These are phyloP conservation scores for Fusarium continuum DNA, from an alignment of 2,329 filamentous ascomycete genomes.

Conservation along the genomic window DNA sequence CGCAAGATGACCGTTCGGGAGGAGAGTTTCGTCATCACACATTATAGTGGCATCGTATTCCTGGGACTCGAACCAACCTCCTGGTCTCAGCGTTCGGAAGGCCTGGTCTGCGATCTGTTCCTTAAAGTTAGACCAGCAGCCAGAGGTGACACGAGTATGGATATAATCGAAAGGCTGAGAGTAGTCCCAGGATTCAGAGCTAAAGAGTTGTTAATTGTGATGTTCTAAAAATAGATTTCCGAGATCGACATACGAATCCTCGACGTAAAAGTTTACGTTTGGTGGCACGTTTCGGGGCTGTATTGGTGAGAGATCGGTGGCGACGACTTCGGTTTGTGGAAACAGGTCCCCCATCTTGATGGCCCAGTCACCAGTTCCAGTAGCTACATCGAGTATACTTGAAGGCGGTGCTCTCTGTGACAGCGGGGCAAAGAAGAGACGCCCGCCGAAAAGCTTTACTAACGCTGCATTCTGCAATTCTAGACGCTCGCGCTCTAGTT, in stretches of 20 bases:
- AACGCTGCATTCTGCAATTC: slow-evolving; percentile 52
- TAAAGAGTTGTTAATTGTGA: slow-evolving; percentile 34
- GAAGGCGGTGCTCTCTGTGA: slow-evolving; percentile 48
- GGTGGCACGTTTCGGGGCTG: slow-evolving; percentile 72
- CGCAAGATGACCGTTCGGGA: slow-evolving; percentile 49
- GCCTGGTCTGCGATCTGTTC: slow-evolving; percentile 61
- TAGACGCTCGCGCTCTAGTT: slow-evolving; percentile 53
- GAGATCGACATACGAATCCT: slow-evolving; percentile 61
- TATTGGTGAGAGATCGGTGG: slow-evolving; percentile 74
- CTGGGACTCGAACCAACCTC: slow-evolving; percentile 65
- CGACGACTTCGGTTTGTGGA: slow-evolving; percentile 66
- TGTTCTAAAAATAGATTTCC: neutral
- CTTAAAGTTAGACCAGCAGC: slow-evolving; percentile 60
- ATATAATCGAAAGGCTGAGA: slow-evolving; percentile 65
- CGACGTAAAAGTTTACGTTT: slow-evolving; percentile 79
- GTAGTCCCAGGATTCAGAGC: slow-evolving; percentile 60
- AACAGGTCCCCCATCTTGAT: slow-evolving; percentile 73
- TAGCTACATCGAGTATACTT: slow-evolving; percentile 55
- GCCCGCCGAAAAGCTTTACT: slow-evolving; percentile 51
- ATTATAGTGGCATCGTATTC: slow-evolving; percentile 52
- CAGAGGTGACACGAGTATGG: slow-evolving; percentile 60
- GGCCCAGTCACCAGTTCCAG: slow-evolving; percentile 66
- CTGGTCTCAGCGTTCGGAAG: slow-evolving; percentile 59
- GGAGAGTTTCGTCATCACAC: slow-evolving; percentile 59
- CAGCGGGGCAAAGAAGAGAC: slow-evolving; percentile 56